phyloP scores from a whole-genome alignment of 331 rosid species.

The Rosa hybrid region DNA sequence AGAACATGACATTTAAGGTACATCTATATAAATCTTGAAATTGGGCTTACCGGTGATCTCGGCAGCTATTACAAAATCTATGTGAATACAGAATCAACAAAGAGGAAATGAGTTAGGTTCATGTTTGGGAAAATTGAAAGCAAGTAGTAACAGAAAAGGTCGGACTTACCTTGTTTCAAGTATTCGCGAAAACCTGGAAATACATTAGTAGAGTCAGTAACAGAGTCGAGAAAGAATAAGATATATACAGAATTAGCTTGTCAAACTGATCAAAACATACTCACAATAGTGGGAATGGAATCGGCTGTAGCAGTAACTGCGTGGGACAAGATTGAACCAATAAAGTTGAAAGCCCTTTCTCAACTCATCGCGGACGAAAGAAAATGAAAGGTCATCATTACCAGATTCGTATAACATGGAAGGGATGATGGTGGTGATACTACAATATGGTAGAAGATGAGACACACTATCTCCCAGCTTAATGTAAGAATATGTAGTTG shows the following conservation, averaged over 20 bases:
- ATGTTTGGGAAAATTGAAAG: no score
- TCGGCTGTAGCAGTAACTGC: neutral
- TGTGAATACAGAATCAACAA: neutral
- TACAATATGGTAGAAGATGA: neutral
- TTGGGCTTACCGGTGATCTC: neutral
- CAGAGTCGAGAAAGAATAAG: no score
- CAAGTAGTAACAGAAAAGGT: neutral
- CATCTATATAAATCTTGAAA: neutral
- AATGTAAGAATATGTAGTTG: neutral
- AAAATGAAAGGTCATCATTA: neutral
- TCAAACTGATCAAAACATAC: neutral
- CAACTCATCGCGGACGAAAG: neutral
- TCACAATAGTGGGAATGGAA: neutral
- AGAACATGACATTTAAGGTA: no score
- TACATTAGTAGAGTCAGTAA: neutral
- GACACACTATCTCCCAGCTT: neutral
- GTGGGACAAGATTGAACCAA: rapidly evolving
- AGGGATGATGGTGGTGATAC: no score
- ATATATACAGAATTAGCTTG: neutral
- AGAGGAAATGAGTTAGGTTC: neutral
- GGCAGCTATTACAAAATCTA: neutral
- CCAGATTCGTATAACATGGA: rapidly evolving
- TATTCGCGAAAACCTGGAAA: neutral
- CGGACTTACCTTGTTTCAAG: neutral
- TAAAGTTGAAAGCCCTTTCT: neutral